Evolutionary conservation across 2,329 filamentous ascomycete species (phyloP), one percentile per base, ranked within the genome.

Genomic region (Myriangium duriaei): DNA sequence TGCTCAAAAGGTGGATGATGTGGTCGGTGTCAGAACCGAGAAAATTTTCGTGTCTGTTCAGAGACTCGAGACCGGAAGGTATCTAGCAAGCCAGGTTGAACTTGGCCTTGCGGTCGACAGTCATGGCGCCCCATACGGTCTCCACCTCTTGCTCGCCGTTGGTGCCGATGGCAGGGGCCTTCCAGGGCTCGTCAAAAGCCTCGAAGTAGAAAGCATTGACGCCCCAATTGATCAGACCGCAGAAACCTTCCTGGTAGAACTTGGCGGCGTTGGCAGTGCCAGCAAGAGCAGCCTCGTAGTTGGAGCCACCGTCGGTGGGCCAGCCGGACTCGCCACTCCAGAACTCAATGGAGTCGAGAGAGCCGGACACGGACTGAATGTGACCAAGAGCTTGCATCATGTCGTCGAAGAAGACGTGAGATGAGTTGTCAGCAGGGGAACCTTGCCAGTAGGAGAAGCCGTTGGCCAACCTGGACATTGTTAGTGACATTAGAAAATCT

Each of bases 391-490:
- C 77, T 56, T 76, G 71, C 49, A 66, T 65, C 55, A 81, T 73
- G 51, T 81, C 78, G 49, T 80, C 70, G 48, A 81, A 72, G 62
- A 79, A 81, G 37, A 70, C 74, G 42, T 67, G 57, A 29, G 71
- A 72, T 21, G 72, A 72, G 49, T 78, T 73, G 40, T 62, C 59
- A 44, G 69, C 69, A 32, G 61, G 61, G 52, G 69, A 68, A 30
- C 70, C 75, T 56, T 83, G 79, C 79, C 79, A 82, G 67, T 80
- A 83, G 19, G 74, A 70, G 54, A 83, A 83, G 16, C 74, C 79
- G 52, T 83, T 82, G 54, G 71, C 66, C 43, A 83, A 62, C 40
- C 67, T 63, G 24, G 15, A 29, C 3, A 30, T 3, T 2, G 34
- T 36, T 16, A 36, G 34, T 15, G 17, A 14, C 26, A 11, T n/a